Base-by-base conservation (phyloP, 1,284 basidiomycete species). In the Cryptococcus floricola region DNA sequence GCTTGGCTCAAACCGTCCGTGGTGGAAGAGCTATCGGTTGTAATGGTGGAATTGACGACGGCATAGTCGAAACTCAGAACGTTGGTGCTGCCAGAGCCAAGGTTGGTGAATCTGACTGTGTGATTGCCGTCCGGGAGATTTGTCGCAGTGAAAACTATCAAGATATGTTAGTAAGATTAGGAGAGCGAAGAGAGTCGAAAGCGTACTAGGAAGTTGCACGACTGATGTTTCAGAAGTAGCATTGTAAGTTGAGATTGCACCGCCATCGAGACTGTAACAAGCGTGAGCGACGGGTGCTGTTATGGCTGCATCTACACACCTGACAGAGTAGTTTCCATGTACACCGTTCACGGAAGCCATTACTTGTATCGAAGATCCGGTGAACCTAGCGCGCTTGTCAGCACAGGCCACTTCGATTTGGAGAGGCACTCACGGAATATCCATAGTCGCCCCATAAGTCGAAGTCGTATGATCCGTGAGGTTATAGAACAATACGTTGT, bases 271-370 rank as follows among this genome's bases (percentile, higher is more conserved):
- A 37, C 62, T 63, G 43, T 16, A 16, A 8, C 7, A 34, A 8
- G 31, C 7, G 5, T 34, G 10, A 31, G 31, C 13, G 14, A 42
- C 14, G 41, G n/a, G 9, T 42, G 7, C 23, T 37, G 18, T 6
- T 12, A 31, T 49, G 6, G 3, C 48, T 12, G 19, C 6, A 47
- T 9, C 10, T n/a, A 53, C 58, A 31, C 27, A 60, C 58, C 41
- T 54, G 37, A 61, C 44, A 14, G 58, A 58, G 45, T 62, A 64
- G 28, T 64, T 61, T 6, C 62, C 62, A 49, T 64, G 60, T 49
- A 58, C 49, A 31, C 6, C 27, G 39, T 52, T 39, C 8, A 60
- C 19, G 13, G 19, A 25, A 12, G 53, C 60, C 50, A 58, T 58
- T 4, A 65, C 9, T 51, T 62, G 58, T 9, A 61, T 48, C 10